These are phyloP conservation scores for Globisporangium takayamanum DNA, from an alignment of 352 stramenopile species.

Conservation along the genomic window DNA sequence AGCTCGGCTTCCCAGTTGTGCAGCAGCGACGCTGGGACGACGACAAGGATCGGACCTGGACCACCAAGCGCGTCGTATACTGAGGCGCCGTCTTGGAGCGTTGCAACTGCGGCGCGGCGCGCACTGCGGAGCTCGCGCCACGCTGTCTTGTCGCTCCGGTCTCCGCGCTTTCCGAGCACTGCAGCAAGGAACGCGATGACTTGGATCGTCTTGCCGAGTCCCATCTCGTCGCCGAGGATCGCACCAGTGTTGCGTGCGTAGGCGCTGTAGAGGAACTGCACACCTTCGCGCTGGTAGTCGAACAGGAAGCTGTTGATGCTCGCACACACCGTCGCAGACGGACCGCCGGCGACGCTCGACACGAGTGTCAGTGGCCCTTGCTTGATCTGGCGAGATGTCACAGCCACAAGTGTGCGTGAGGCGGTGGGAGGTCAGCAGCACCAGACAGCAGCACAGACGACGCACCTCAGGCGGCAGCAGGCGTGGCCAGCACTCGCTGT, in stretches of 20 bases:
- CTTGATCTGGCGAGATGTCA: conserved; percentile 11
- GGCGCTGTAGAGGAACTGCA: conserved; percentile 55
- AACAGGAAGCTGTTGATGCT: conserved; percentile 75
- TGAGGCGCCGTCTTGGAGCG: not conserved
- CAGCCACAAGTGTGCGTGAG: not conserved
- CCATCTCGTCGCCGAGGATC: conserved; percentile 99
- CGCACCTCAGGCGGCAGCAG: conserved; percentile 37
- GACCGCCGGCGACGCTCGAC: conserved; percentile 5
- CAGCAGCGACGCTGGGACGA: conserved; percentile 96
- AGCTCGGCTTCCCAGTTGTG: conserved; percentile 99
- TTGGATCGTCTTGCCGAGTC: conserved; percentile 93
- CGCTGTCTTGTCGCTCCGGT: conserved; percentile 93
- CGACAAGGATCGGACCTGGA: conserved; percentile 91
- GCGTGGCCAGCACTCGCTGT: conserved; percentile 41
- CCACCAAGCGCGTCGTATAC: conserved; percentile 19
- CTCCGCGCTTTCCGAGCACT: conserved; percentile 88
- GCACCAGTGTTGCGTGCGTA: conserved; percentile 46
- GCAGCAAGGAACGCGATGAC: conserved; percentile 89
- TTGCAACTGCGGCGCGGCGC: conserved; percentile 53
- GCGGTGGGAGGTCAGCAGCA: not conserved
- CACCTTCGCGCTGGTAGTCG: conserved; percentile 68
- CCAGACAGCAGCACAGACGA: conserved; percentile 1
- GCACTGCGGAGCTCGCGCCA: conserved; percentile 92
- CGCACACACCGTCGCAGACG: conserved; percentile 33
- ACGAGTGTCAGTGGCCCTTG: conserved; percentile 38